phyloP scores from a whole-genome alignment of 768 basidiomycete genomes.

The Boletus speciosus region DNA sequence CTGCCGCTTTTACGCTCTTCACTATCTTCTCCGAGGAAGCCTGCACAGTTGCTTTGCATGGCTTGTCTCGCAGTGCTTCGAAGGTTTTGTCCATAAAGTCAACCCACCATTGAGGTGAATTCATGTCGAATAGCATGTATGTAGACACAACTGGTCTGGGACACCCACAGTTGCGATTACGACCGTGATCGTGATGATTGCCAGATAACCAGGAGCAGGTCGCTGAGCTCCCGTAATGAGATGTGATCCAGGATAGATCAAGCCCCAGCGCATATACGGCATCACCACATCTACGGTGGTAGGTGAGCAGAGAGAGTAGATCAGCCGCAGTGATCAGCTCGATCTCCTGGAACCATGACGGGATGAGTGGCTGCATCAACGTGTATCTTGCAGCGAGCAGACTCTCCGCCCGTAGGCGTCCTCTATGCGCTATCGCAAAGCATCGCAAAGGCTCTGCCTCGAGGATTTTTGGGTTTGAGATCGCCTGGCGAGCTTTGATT shows the following conservation, averaged over 20 bases:
- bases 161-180: neutral
- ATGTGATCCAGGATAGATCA: constrained; percentile 11
- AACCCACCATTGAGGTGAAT: constrained; percentile 17
- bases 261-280: constrained; percentile 4
- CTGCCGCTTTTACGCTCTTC: neutral
- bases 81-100: constrained; percentile 16
- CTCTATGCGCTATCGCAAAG: neutral
- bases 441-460: neutral
- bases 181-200: too few species aligned
- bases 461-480: neutral
- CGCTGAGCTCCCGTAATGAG: neutral
- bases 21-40: neutral
- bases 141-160: neutral
- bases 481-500: neutral
- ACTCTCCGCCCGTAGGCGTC: neutral
- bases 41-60: constrained; percentile 12
- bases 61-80: constrained; percentile 13
- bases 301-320: constrained; percentile 21
- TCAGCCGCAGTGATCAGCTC: constrained; percentile 22
- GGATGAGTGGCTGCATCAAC: constrained; percentile 22
- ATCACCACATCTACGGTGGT: constrained; percentile 15
- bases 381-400: constrained; percentile 9
- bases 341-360: constrained; percentile 24
- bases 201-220: constrained; percentile 11
- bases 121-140: neutral